Percentiles rank a stretch among this genome's conserved stretches.
Conservation (phyloP, 495 filamentous ascomycete species). For the Penicillium soppii region DNA sequence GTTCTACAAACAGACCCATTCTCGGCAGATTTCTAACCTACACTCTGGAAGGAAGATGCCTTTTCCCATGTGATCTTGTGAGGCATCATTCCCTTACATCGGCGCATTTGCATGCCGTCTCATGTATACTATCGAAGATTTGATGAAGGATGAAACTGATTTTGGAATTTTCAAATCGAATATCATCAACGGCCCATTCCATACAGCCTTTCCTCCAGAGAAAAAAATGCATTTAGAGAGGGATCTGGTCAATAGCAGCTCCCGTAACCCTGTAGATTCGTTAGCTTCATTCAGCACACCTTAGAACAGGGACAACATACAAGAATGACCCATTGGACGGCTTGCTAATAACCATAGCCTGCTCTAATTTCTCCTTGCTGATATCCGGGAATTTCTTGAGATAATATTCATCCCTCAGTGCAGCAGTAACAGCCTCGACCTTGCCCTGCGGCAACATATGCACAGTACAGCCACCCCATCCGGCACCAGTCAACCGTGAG, state of each 20-base stretch:
- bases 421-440: slow-evolving; percentile 75
- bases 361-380: slow-evolving; percentile 66
- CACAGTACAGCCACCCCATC: slow-evolving; percentile 95
- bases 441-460: slow-evolving; percentile 86
- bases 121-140: background rate
- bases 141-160: background rate
- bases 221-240: slow-evolving; percentile 23
- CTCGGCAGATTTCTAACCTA: background rate
- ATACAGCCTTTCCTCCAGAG: background rate
- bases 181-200: background rate
- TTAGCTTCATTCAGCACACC: background rate
- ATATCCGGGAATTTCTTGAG: slow-evolving; percentile 66
- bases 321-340: slow-evolving; percentile 57
- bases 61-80: background rate
- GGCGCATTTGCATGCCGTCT: background rate
- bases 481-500: slow-evolving; percentile 85
- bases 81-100: background rate
- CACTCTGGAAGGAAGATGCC: background rate
- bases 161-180: background rate
- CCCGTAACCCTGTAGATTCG: slow-evolving; percentile 36
- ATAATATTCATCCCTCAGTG: slow-evolving; percentile 82
- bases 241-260: slow-evolving; percentile 39
- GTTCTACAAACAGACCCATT: background rate
- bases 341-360: slow-evolving; percentile 86
- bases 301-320: slow-evolving; percentile 25